Evolutionary conservation across 306 rosid species (phyloP), one percentile per base, ranked within the genome.

Genomic region (Casuarina cunninghamiana): DNA sequence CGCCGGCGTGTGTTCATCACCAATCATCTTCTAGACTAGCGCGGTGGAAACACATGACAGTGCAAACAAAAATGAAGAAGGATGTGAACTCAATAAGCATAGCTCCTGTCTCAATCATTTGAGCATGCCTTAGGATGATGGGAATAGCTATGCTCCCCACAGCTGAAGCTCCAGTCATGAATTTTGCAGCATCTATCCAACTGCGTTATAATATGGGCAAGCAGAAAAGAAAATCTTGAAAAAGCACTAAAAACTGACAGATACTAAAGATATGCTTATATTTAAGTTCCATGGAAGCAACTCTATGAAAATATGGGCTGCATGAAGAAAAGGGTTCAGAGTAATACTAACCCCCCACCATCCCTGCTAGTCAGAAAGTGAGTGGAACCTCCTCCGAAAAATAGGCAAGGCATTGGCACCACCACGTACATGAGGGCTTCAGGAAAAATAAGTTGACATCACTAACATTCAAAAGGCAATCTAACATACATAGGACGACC

Each of bases 171-270:
- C 99, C 99, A 8, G 99, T 96, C 88, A 96, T 72, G 80, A 96
- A 93, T 74, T 96, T 96, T 4, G 98, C 98, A 19, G 99, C 99
- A 75, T 89, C 93, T 78, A 93, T 89, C 99, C 99, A 96, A 68
- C 99, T 93, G 88, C 83, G 82, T 42, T 71, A 80, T 32, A 75
- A 67, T 6, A 43, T 6, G n/a, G 49, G 26, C 21, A 71, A 51
- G 70, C 15, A 67, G 21, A 72, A 68, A 9, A 54, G 55, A 12
- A 74, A 13, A 78, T 26, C 11, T 63, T 19, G 50, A 76, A 16
- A 75, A 6, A 62, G 49, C 17, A 81, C 10, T 53, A 41, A 53
- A 57, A 7, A 42, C 5, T 17, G 69, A 5, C 38, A 70, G 13
- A 71, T 39, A 32, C 62, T 45, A 26, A 49, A 60, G 19, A 53